Percentiles rank a stretch among this genome's conserved stretches.
phyloP scores from a whole-genome alignment of 1,284 basidiomycete genomes.

The Psilocybe mexicana region DNA sequence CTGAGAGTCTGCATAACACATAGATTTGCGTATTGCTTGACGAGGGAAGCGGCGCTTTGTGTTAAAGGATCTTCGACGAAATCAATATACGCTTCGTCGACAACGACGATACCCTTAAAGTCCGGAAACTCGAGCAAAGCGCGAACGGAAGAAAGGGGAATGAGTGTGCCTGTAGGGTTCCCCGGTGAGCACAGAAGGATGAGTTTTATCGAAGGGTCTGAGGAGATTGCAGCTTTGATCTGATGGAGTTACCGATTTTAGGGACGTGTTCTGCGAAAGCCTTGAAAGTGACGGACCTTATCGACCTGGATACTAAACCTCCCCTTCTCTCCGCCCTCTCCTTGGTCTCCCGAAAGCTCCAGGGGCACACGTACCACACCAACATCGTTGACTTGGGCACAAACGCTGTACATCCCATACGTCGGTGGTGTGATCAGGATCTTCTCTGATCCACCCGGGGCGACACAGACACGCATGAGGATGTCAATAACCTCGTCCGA shows the following conservation, averaged over 20 bases:
- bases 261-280: constrained; percentile 7
- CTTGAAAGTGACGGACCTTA: constrained; percentile 50
- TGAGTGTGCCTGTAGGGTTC: constrained; percentile 92
- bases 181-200: constrained; percentile 97
- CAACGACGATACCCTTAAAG: constrained; percentile 90
- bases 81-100: constrained; percentile 99
- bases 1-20: constrained; percentile 95
- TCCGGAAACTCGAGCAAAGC: constrained; percentile 77
- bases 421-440: constrained; percentile 91
- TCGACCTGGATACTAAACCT: constrained; percentile 80
- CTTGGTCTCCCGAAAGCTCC: constrained; percentile 54
- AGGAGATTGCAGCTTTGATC: constrained; percentile 71
- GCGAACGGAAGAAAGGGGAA: constrained; percentile 73
- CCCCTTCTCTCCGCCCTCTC: constrained; percentile 73
- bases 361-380: constrained; percentile 82
- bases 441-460: constrained; percentile 74
- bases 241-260: constrained; percentile 30
- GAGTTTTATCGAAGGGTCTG: constrained; percentile 82
- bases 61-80: constrained; percentile 57
- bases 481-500: constrained; percentile 98
- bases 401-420: constrained; percentile 97
- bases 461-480: constrained; percentile 87
- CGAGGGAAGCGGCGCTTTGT: constrained; percentile 68
- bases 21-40: constrained; percentile 86
- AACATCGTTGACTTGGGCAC: constrained; percentile 94